A percentile compares a stretch with the other conserved stretches of the same genome.
Conservation (phyloP, 345 rosid genomes). For the Populus simonii region DNA sequence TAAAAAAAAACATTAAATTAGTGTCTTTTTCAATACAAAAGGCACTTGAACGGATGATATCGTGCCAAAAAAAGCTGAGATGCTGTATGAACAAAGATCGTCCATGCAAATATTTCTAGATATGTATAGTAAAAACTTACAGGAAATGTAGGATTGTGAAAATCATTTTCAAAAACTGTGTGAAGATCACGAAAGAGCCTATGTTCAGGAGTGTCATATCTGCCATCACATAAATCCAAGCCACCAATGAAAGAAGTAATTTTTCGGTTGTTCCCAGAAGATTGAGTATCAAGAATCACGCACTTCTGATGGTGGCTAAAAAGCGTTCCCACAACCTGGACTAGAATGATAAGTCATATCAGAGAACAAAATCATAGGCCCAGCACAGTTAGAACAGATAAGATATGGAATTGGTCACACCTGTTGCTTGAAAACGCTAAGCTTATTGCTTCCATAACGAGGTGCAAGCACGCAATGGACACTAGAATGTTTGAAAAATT, state of each 20-base stretch:
- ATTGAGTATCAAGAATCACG: slow-evolving; percentile 56
- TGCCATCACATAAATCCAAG: slow-evolving; percentile 66
- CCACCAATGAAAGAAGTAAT: slow-evolving; percentile 71
- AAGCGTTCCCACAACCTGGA: slow-evolving; percentile 77
- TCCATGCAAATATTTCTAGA: not conserved
- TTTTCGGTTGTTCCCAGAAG: slow-evolving; percentile 51
- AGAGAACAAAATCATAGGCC: slow-evolving; percentile 14
- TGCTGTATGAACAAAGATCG: not conserved
- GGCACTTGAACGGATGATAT: no score
- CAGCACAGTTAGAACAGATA: not conserved
- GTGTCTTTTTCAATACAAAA: no score
- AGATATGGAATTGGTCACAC: slow-evolving; percentile 29
- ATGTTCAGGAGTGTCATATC: slow-evolving; percentile 81
- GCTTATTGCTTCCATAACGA: slow-evolving; percentile 67
- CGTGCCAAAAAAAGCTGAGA: not conserved
- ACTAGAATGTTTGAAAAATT: slow-evolving; percentile 49
- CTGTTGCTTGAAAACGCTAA: slow-evolving; percentile 70
- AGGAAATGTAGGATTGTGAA: slow-evolving; percentile 62
- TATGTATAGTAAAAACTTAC: slow-evolving; percentile 29
- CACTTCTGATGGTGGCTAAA: slow-evolving; percentile 79
- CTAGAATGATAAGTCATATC: slow-evolving; percentile 31
- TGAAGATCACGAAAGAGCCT: slow-evolving; percentile 51
- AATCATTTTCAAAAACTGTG: slow-evolving; percentile 47
- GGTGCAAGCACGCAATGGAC: slow-evolving; percentile 71
- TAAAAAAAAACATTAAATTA: no score